Evolutionary conservation across 352 stramenopile genomes (phyloP).

Genomic region (Thraustotheca clavata): DNA sequence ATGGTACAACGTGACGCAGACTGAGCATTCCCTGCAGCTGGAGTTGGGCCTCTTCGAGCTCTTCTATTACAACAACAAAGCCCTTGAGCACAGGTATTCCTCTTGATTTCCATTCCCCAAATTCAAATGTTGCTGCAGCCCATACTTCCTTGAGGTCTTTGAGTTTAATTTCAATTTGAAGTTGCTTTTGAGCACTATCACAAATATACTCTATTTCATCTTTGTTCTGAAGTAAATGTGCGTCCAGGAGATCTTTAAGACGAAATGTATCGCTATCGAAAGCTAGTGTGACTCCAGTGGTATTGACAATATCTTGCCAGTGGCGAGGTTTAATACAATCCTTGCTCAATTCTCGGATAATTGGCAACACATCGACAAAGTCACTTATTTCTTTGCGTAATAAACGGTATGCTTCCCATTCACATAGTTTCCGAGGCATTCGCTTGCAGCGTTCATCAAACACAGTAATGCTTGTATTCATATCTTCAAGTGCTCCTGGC

Average conservation of each 20-base stretch:
- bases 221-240: slow-evolving; percentile 64
- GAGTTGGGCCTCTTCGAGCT: slow-evolving; percentile 84
- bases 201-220: slow-evolving; percentile 82
- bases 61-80: slow-evolving; percentile 79
- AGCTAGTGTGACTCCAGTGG: slow-evolving; percentile 39
- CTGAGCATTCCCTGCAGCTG: slow-evolving; percentile 83
- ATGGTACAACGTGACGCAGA: slow-evolving; percentile 85
- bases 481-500: slow-evolving; percentile 36
- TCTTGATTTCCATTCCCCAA: slow-evolving; percentile 76
- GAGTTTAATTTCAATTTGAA: slow-evolving; percentile 85
- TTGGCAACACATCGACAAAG: slow-evolving; percentile 76
- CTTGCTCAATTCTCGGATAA: slow-evolving; percentile 71
- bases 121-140: slow-evolving; percentile 69
- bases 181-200: slow-evolving; percentile 85
- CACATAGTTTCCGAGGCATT: slow-evolving; percentile 73
- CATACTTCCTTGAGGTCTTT: slow-evolving; percentile 82
- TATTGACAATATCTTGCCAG: slow-evolving; percentile 70
- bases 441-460: slow-evolving; percentile 75
- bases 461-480: slow-evolving; percentile 47
- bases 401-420: slow-evolving; percentile 77
- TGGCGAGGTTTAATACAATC: slow-evolving; percentile 82
- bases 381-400: slow-evolving; percentile 71
- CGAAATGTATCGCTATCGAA: slow-evolving; percentile 73
- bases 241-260: slow-evolving; percentile 72
- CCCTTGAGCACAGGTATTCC: slow-evolving; percentile 61